Evolutionary conservation across 179 eudicot species (phyloP), one percentile per base, ranked within the genome.

Genomic region (Gypsophila paniculata): DNA sequence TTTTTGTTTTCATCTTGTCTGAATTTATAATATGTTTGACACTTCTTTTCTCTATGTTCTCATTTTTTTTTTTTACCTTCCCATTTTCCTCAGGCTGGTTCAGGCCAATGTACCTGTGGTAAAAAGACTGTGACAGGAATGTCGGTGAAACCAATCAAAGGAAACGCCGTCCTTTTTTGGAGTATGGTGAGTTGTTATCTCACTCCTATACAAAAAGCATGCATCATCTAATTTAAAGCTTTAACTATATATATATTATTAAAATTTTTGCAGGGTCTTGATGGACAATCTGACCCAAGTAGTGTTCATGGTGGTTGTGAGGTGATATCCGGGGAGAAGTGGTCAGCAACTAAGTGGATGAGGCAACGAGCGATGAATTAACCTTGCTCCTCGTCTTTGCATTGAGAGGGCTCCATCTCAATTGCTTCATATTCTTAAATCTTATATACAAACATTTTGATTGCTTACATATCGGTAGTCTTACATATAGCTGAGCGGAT

Each of bases 281-380:
- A 94, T 77, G 99, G 99, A 38, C 80, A 91, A 46, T 82, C 99
- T 12, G 99, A 94, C 74, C 86, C 94, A 1, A 82, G 66, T 2
- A 94, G 99, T 78, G 80, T 94, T 49, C 99, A 94, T 68, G 96
- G 97, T 71, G 99, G 99, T 42, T 94, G 99, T 83, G 94, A 86
- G 74, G 97, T 94, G 66, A 68, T 86, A 25, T 68, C 92, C 3
- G 99, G 99, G 60, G 96, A 94, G 81, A 94, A 94, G 74, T 94
- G 99, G 99, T 91, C 97, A 8, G 99, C 99, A 36, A 94, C 99
- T 6, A 94, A 94, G 79, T 94, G 99, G 99, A 94, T 94, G 98
- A 84, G 98, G 77, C 96, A 91, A 81, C 84, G 70, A 79, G 55
- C 79, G 71, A 77, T 86, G 57, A 55, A 75, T 44, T 91, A 81